Conservation (phyloP, 1,139 yeast genomes). For the Candida frijolesensis region DNA sequence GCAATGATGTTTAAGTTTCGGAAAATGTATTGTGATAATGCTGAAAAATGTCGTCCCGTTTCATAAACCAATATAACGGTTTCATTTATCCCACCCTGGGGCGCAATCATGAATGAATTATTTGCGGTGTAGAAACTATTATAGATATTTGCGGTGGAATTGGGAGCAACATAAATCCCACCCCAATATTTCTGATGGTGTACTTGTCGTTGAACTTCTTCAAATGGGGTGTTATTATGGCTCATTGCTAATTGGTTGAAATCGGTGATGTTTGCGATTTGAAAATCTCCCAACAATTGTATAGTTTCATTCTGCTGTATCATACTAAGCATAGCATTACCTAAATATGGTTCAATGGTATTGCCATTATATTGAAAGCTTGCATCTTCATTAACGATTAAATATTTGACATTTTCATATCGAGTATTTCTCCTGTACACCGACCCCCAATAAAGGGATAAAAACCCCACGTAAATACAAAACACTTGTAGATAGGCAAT, state of each 20-base stretch:
- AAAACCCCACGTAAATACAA: constrained; percentile 29
- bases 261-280: constrained; percentile 27
- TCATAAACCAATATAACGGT: constrained; percentile 46
- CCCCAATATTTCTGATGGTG: constrained; percentile 58
- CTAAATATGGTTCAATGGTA: constrained; percentile 30
- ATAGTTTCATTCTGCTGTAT: constrained; percentile 20
- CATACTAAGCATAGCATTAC: constrained; percentile 30
- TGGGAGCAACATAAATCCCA: constrained; percentile 47
- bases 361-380: constrained; percentile 22
- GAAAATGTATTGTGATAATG: constrained; percentile 40
- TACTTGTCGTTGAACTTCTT: constrained; percentile 39
- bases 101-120: constrained; percentile 19
- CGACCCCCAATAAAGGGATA: constrained; percentile 66
- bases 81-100: constrained; percentile 11
- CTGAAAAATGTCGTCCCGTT: constrained; percentile 55
- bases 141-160: constrained; percentile 41
- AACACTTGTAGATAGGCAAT: constrained; percentile 13
- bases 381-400: constrained; percentile 51
- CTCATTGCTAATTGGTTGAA: constrained; percentile 30
- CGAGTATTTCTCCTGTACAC: constrained; percentile 44
- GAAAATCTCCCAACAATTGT: constrained; percentile 41
- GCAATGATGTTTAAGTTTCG: constrained; percentile 39
- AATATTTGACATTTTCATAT: constrained; percentile 40
- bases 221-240: constrained; percentile 34
- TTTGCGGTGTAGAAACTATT: constrained; percentile 31